phyloP scores from a whole-genome alignment of 495 filamentous ascomycete genomes.

The Neohortaea acidophila region DNA sequence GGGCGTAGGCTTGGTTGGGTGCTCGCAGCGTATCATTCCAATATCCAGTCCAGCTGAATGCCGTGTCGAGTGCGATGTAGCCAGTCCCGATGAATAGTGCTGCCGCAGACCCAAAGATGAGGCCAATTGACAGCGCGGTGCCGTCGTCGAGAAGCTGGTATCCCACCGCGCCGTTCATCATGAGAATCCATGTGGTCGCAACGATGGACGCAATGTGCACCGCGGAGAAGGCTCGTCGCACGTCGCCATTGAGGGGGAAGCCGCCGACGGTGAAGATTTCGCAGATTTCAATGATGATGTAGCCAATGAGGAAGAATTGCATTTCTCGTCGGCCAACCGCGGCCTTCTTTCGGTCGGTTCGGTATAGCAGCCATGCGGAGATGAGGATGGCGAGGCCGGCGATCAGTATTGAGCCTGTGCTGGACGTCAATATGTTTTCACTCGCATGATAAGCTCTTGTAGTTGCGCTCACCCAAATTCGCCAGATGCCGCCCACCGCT shows the following conservation, averaged over 20 bases:
- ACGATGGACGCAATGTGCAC: slow-evolving; percentile 81
- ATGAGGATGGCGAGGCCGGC: slow-evolving; percentile 59
- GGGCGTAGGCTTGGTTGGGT: slow-evolving; percentile 53
- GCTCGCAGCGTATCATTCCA: slow-evolving; percentile 37
- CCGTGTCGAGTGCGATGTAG: slow-evolving; percentile 91
- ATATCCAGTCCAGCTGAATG: slow-evolving; percentile 65
- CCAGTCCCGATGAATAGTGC: slow-evolving; percentile 77
- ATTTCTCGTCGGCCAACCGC: slow-evolving; percentile 94
- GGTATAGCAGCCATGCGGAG: slow-evolving; percentile 49
- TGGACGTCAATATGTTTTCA: not conserved
- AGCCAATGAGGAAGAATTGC: slow-evolving; percentile 80
- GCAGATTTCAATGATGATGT: slow-evolving; percentile 78
- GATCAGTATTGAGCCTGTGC: slow-evolving; percentile 73
- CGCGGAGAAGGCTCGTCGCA: slow-evolving; percentile 73
- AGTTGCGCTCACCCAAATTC: slow-evolving; percentile 60
- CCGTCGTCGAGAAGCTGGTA: slow-evolving; percentile 92
- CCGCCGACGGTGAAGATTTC: slow-evolving; percentile 92
- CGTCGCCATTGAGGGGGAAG: slow-evolving; percentile 54
- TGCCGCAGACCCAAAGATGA: slow-evolving; percentile 53
- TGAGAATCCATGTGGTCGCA: slow-evolving; percentile 76
- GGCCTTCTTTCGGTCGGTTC: slow-evolving; percentile 83
- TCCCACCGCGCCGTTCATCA: slow-evolving; percentile 84
- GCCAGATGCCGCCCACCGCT: slow-evolving; percentile 44
- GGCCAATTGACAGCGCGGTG: slow-evolving; percentile 63
- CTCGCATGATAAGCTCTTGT: not conserved